Conservation (phyloP, 179 eudicot genomes). For the Beta lomatogona region DNA sequence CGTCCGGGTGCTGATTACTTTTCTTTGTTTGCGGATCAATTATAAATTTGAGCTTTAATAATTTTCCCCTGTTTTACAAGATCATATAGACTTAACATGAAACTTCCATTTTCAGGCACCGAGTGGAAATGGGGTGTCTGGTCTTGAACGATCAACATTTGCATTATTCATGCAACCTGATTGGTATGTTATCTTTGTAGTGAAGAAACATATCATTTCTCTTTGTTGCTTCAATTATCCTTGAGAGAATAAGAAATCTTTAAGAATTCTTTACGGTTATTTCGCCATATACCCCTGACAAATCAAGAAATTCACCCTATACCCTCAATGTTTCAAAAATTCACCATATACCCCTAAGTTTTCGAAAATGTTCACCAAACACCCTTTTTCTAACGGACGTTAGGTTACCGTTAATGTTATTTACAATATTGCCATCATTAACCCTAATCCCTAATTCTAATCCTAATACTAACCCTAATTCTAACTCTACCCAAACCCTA, state of each 20-base stretch:
- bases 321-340: no score
- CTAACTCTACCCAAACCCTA: no score
- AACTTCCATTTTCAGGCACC: constrained; percentile 62
- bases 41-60: background rate
- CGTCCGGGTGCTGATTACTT: constrained; percentile 60
- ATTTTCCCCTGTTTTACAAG: constrained; percentile 9
- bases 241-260: constrained; percentile 9
- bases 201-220: background rate
- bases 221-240: background rate
- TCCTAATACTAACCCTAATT: no score
- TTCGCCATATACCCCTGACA: no score
- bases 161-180: constrained; percentile 99
- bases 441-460: no score
- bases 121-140: constrained; percentile 58
- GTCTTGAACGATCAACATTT: constrained; percentile 88
- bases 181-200: constrained; percentile 53
- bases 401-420: no score
- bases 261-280: background rate
- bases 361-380: no score
- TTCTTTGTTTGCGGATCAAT: constrained; percentile 13
- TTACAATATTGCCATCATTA: no score
- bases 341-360: no score
- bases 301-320: no score
- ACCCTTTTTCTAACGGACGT: no score
- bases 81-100: constrained; percentile 5